These are phyloP conservation scores for Lactarius sp. DNA, from an alignment of 768 basidiomycete genomes.

Conservation along the genomic window DNA sequence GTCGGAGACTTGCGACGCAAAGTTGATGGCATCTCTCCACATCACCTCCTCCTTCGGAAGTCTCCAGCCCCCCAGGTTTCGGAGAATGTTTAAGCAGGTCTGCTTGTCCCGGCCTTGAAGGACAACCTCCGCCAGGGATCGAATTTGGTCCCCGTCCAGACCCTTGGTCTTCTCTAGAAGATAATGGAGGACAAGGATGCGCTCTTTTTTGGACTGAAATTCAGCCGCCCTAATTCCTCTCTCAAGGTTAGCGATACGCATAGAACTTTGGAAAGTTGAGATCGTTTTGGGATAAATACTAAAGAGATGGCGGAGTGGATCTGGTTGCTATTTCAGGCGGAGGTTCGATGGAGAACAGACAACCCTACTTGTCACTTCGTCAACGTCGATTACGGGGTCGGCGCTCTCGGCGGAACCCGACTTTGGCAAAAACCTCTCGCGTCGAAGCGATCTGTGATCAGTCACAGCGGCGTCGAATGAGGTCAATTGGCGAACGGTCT, in stretches of 20 bases:
- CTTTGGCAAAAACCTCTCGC: background rate
- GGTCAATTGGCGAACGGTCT: too few species aligned
- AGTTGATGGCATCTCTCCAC: constrained; percentile 1
- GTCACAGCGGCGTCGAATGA: background rate
- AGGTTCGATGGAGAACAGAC: background rate
- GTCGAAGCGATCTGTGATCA: background rate
- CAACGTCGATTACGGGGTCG: background rate
- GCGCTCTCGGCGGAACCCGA: background rate
- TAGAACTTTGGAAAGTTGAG: background rate
- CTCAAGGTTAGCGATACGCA: constrained; percentile 9
- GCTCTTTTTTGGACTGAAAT: constrained; percentile 8
- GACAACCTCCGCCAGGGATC: background rate
- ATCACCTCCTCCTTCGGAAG: constrained; percentile 2
- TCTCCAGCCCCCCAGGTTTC: background rate
- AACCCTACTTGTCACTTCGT: background rate
- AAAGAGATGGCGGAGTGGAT: constrained; percentile 9
- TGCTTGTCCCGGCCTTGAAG: background rate
- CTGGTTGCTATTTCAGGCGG: background rate
- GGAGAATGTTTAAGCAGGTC: background rate
- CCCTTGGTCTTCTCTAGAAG: background rate
- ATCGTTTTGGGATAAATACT: constrained; percentile 9
- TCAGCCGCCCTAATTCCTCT: background rate
- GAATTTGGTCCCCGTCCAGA: background rate
- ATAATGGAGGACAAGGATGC: background rate
- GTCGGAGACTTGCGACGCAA: constrained; percentile 5